A percentile compares a stretch with the other conserved stretches of the same genome.
Evolutionary conservation across 768 basidiomycete species (phyloP).

Genomic region (Lactarius psammicola): DNA sequence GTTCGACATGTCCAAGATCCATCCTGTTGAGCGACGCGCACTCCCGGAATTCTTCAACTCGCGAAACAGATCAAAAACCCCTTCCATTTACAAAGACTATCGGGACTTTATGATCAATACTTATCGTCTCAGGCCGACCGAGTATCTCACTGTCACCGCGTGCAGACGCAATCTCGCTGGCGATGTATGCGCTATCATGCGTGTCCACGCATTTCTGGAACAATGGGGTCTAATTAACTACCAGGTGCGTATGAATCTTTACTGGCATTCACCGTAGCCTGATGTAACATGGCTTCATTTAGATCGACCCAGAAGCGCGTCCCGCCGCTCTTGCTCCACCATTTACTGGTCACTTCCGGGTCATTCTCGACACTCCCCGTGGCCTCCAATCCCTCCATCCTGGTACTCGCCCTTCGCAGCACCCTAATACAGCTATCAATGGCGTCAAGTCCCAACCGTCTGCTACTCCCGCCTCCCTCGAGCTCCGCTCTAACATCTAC

Average conservation of each 20-base stretch:
- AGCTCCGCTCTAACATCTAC: conserved; percentile 85
- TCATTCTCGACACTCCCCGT: conserved; percentile 94
- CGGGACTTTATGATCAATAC: conserved; percentile 99
- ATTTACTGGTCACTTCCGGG: conserved; percentile 98
- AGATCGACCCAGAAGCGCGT: conserved; percentile 97
- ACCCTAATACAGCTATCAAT: conserved; percentile 43
- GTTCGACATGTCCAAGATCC: conserved; percentile 95
- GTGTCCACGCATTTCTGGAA: conserved; percentile 97
- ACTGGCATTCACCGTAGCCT: not conserved
- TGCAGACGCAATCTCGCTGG: conserved; percentile 95
- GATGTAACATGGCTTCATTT: conserved; percentile 21
- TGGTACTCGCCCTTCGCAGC: conserved; percentile 59
- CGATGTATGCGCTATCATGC: conserved; percentile 98
- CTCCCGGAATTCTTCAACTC: conserved; percentile 99
- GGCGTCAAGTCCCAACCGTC: conserved; percentile 44
- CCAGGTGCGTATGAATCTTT: conserved; percentile 58
- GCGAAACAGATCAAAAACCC: conserved; percentile 91
- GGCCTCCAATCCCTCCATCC: conserved; percentile 93
- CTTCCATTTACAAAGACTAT: conserved; percentile 97
- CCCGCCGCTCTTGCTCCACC: conserved; percentile 94
- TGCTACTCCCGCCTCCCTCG: conserved; percentile 68
- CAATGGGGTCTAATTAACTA: conserved; percentile 99
- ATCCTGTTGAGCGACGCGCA: conserved; percentile 86
- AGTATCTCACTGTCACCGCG: conserved; percentile 97
- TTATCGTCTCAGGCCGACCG: conserved; percentile 87